Conservation (phyloP, 305 asterid species). For the Andrographis paniculata region DNA sequence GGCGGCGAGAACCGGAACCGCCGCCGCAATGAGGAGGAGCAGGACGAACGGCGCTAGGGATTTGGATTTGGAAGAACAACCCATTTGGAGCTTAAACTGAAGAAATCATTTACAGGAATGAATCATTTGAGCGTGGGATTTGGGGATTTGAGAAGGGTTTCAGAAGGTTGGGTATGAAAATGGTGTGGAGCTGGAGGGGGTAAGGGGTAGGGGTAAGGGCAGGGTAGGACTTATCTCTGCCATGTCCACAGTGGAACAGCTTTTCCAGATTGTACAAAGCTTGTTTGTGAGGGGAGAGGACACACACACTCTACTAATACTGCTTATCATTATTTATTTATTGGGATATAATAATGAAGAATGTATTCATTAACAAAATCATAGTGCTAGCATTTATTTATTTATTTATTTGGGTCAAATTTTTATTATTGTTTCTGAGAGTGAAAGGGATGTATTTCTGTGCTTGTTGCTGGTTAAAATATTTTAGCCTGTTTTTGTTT, state of each 20-base stretch:
- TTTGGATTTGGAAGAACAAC: too few species aligned
- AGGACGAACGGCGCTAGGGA: neutral
- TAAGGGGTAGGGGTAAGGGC: neutral
- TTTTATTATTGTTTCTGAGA: too few species aligned
- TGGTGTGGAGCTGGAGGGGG: too few species aligned
- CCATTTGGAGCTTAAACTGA: neutral
- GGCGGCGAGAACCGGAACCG: neutral
- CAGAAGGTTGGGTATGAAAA: neutral
- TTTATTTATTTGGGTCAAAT: too few species aligned
- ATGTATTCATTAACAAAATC: too few species aligned
- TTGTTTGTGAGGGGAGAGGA: neutral
- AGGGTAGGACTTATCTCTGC: neutral
- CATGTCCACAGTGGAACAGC: neutral
- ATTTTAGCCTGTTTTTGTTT: too few species aligned
- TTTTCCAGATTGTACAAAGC: neutral
- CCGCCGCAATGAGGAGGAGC: neutral
- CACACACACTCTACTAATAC: too few species aligned
- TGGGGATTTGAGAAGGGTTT: neutral
- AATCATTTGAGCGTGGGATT: neutral
- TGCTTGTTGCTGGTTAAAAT: too few species aligned
- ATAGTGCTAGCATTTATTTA: too few species aligned
- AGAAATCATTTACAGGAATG: neutral
- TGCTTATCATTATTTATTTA: neutral
- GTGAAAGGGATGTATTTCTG: too few species aligned
- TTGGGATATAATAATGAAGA: too few species aligned